phyloP scores from a whole-genome alignment of 2,329 filamentous ascomycete species.

The Beauveria sp. region DNA sequence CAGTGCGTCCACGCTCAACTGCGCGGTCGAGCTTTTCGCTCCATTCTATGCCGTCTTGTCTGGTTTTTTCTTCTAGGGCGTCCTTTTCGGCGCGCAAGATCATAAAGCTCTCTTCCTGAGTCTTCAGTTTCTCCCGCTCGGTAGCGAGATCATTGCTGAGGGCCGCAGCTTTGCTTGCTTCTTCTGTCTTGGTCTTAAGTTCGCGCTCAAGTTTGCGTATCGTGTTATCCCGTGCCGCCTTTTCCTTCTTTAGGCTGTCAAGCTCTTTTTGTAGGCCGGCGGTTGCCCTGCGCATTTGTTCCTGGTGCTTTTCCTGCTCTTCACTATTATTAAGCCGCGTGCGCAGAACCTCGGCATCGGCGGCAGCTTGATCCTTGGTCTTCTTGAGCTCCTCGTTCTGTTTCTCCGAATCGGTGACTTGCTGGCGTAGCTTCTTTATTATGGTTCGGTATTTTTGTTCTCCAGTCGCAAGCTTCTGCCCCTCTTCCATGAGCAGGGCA shows the following conservation, averaged over 20 bases:
- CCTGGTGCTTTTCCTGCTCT: constrained; percentile 46
- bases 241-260: constrained; percentile 39
- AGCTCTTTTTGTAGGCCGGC: constrained; percentile 37
- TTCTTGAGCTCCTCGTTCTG: constrained; percentile 51
- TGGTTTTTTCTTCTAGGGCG: constrained; percentile 61
- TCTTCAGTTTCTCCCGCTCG: constrained; percentile 50
- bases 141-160: constrained; percentile 60
- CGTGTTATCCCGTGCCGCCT: constrained; percentile 51
- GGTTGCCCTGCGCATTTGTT: constrained; percentile 44
- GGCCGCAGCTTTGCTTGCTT: constrained; percentile 57
- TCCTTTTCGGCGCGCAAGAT: constrained; percentile 75
- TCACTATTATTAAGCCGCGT: constrained; percentile 42
- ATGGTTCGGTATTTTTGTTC: constrained; percentile 78
- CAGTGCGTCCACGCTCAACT: constrained; percentile 57
- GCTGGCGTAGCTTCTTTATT: constrained; percentile 71
- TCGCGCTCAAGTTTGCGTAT: constrained; percentile 64
- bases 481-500: constrained; percentile 83
- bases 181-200: constrained; percentile 57
- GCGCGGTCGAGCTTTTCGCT: constrained; percentile 67
- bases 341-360: constrained; percentile 40
- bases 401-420: constrained; percentile 59
- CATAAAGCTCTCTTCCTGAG: constrained; percentile 49
- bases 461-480: constrained; percentile 75
- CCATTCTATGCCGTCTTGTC: constrained; percentile 61
- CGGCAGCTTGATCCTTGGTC: constrained; percentile 50